Base-by-base conservation (phyloP, 208 protist genomes). In the Wallacemonas sp. region DNA sequence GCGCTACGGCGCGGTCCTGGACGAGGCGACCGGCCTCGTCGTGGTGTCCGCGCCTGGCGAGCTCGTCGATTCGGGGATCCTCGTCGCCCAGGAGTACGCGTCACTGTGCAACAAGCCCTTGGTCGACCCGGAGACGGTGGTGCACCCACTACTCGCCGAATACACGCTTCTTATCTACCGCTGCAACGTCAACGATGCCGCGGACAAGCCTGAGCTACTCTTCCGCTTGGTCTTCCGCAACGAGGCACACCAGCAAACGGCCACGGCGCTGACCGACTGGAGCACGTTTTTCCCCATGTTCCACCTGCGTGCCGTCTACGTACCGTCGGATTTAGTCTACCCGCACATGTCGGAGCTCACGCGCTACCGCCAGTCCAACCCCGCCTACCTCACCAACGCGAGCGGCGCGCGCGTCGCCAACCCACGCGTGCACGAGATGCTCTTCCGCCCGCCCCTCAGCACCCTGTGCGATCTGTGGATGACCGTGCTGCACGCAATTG, bases 171-270 rank as follows among this genome's bases (percentile, higher is more conserved):
- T 96, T 26, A 83, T 96, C 8, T 88, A 89, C 65, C 77, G 85
- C n/a, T 59, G 52, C 20, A 2, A 33, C 7, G 8, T 14, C 14
- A 41, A 91, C 12, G 74, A 84, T 10, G 46, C 39, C 25, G 2
- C 10, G 46, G 49, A 54, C 18, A 55, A 31, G 16, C 65, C 81
- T 4, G 73, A 75, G 12, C 74, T 82, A 1, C 72, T 93, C 1
- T 92, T 96, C 45, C 87, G 87, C 22, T 61, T 96, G 16, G 78
- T 96, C 2, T 96, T 93, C 76, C 85, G 91, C 42, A 93, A 96
- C 61, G 84, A 93, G 44, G 71, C 76, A 3, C 77, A 83, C 57
- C 74, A 77, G 25, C 72, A 82, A 63, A 29, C 31, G n/a, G n/a
- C 12, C 31, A 2, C 4, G 29, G 12, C 31, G 16, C 32, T 67